Base-by-base conservation (phyloP, 2,329 filamentous ascomycete genomes). In the Plenodomus tracheiphilus region DNA sequence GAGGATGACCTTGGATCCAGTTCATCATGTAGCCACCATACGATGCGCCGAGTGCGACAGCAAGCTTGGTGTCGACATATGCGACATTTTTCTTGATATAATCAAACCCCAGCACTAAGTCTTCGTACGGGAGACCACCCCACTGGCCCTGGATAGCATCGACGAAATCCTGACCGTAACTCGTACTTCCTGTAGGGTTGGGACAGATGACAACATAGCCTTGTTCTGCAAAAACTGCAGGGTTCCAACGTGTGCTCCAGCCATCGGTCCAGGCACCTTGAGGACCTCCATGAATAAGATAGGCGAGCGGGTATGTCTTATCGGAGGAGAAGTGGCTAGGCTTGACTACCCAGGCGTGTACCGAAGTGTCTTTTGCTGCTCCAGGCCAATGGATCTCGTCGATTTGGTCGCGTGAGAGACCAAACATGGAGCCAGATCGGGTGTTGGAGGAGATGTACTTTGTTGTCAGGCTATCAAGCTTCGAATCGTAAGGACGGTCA, bases 211-310 rank as follows among this genome's bases (percentile, higher is more conserved):
- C 89, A 3, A 96, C 81, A 66, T 94, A 96, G 39, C 91, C 91
- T 73, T 93, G 89, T 69, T 95, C 90, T 3, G 91, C 90, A 66
- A 91, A 95, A 9, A 93, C 81, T 51, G 88, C 89, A 1, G 88
- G 87, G 67, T 95, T 95, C 91, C 91, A 96, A 16, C 91, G 80
- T 2, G 86, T 91, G 68, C 82, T 87, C 89, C 90, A 95, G 21
- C 80, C 77, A 63, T 94, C 87, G 25, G 72, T 75, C 86, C 88
- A 93, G 0, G 88, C 83, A 18, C 85, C 83, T 69, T 94, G 89
- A 0, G 90, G 90, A 0, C 91, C 91, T 46, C 91, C 91, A 64
- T 96, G 91, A 54, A 95, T 88, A 36, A 92, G 75, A 66, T 91
- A 86, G 2, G 87, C 84, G 4, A 96, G 77, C 0, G 91, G 91